Evolutionary conservation across 139 green algal genomes (phyloP).

Genomic region (Chlamydomonas eustigma): DNA sequence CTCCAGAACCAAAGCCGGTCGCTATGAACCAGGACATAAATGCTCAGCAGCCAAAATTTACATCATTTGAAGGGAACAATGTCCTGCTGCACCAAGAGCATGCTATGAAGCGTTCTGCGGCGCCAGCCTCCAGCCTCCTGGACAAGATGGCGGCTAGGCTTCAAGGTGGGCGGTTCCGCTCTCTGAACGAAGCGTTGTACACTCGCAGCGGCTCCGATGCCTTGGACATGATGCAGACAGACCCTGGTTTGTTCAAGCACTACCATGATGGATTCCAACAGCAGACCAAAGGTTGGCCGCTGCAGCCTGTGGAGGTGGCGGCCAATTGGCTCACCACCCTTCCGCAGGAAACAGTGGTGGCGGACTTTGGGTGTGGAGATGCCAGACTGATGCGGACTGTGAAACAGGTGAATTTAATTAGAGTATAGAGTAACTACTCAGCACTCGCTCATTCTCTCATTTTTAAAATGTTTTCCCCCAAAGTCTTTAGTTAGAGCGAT

Average conservation of each 20-base stretch:
- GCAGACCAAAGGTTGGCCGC: slow-evolving; percentile 82
- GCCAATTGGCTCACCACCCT: slow-evolving; percentile 54
- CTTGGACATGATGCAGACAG: slow-evolving; percentile 56
- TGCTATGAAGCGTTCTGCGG: too few relatives aligned
- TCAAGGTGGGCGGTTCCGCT: slow-evolving; percentile 79
- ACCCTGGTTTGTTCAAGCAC: slow-evolving; percentile 64
- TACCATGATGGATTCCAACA: slow-evolving; percentile 89
- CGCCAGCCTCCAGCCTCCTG: slow-evolving; percentile 45
- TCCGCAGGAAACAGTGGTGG: slow-evolving; percentile 50
- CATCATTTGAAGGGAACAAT: too few relatives aligned
- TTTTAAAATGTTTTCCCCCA: too few relatives aligned
- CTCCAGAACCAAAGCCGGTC: too few relatives aligned
- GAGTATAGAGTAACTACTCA: too few relatives aligned
- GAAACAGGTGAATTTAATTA: not conserved
- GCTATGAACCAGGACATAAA: too few relatives aligned
- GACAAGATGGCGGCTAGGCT: slow-evolving; percentile 68
- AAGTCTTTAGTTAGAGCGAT: too few relatives aligned
- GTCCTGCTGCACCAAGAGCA: too few relatives aligned
- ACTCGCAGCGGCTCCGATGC: slow-evolving; percentile 63
- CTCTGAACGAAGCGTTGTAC: slow-evolving; percentile 96
- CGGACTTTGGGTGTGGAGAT: slow-evolving; percentile 96
- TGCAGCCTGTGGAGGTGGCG: slow-evolving; percentile 76
- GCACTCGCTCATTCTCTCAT: too few relatives aligned
- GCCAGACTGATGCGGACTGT: slow-evolving; percentile 50
- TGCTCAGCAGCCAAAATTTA: too few relatives aligned